Percentiles rank a stretch among this genome's conserved stretches.
phyloP scores from a whole-genome alignment of 108 stramenopile species.

The Poteriospumella lacustris region DNA sequence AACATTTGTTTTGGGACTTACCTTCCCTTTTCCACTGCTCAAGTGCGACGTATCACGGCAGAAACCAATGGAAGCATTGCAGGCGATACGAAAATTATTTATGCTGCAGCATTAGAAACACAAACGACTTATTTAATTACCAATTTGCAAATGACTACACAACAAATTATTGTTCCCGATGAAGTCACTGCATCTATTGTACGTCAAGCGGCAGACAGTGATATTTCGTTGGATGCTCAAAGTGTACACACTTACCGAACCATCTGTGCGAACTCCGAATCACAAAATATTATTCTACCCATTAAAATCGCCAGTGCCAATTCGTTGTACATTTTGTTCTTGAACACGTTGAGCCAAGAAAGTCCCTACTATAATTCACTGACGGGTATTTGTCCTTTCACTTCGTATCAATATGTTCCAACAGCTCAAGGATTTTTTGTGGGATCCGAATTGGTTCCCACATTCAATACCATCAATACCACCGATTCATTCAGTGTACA shows the following conservation, averaged over 20 bases:
- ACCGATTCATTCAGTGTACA: constrained; percentile 7
- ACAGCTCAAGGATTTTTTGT: constrained; percentile 8
- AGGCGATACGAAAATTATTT: constrained; percentile 8
- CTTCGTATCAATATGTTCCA: constrained; percentile 8
- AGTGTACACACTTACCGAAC: constrained; percentile 7
- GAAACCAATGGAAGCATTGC: constrained; percentile 7
- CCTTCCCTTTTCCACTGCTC: constrained; percentile 6
- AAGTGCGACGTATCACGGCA: constrained; percentile 6
- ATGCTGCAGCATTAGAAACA: constrained; percentile 7
- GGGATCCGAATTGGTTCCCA: constrained; percentile 6
- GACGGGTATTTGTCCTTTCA: constrained; percentile 7
- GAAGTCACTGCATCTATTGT: constrained; percentile 7
- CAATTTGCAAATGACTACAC: constrained; percentile 8
- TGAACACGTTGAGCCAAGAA: constrained; percentile 7
- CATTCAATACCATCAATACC: constrained; percentile 8
- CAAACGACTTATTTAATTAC: constrained; percentile 9
- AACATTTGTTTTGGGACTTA: constrained; percentile 8
- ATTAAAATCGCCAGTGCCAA: constrained; percentile 7
- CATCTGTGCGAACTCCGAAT: constrained; percentile 6
- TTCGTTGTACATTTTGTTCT: constrained; percentile 8
- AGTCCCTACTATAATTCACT: constrained; percentile 8
- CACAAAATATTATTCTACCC: constrained; percentile 8
- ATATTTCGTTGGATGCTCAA: constrained; percentile 8
- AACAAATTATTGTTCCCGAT: constrained; percentile 8
- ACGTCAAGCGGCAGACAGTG: constrained; percentile 6